These are phyloP conservation scores for Sclerotinia subarctica DNA, from an alignment of 2,329 filamentous ascomycete species.

Conservation along the genomic window DNA sequence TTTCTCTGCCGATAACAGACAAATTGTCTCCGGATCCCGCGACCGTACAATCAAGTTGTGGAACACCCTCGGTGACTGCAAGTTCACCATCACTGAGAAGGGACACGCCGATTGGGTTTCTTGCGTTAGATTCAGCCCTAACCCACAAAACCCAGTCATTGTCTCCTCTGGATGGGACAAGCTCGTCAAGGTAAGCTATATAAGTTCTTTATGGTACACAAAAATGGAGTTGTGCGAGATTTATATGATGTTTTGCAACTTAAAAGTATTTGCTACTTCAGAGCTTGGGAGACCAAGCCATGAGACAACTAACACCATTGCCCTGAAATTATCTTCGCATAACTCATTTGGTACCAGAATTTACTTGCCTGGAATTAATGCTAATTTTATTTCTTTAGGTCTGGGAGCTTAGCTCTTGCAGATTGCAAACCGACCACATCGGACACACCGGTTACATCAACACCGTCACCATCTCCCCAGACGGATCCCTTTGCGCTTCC, in stretches of 20 bases:
- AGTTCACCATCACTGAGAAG: constrained; percentile 99
- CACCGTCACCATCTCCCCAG: constrained; percentile 99
- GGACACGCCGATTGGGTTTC: constrained; percentile 99
- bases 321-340: constrained; percentile 59
- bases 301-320: constrained; percentile 97
- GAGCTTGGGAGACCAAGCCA: constrained; percentile 78
- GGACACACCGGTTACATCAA: constrained; percentile 99
- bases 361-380: constrained; percentile 9
- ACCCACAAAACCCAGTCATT: constrained; percentile 99
- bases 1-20: constrained; percentile 99
- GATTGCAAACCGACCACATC: constrained; percentile 99
- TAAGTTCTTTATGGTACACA: constrained; percentile 24
- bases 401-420: constrained; percentile 99
- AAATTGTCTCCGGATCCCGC: constrained; percentile 98
- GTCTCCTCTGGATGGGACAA: constrained; percentile 99
- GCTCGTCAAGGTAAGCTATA: constrained; percentile 90
- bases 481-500: constrained; percentile 97
- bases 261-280: constrained; percentile 99
- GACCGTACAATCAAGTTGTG: constrained; percentile 99
- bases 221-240: constrained; percentile 34
- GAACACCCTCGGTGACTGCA: constrained; percentile 99
- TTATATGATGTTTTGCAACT: constrained; percentile 87
- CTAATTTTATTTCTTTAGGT: constrained; percentile 57
- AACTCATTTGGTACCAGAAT: constrained; percentile 22
- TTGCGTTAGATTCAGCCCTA: constrained; percentile 98